These are phyloP conservation scores for Lobosporangium transversale DNA, from an alignment of 192 early-diverging fungal species.

Conservation along the genomic window DNA sequence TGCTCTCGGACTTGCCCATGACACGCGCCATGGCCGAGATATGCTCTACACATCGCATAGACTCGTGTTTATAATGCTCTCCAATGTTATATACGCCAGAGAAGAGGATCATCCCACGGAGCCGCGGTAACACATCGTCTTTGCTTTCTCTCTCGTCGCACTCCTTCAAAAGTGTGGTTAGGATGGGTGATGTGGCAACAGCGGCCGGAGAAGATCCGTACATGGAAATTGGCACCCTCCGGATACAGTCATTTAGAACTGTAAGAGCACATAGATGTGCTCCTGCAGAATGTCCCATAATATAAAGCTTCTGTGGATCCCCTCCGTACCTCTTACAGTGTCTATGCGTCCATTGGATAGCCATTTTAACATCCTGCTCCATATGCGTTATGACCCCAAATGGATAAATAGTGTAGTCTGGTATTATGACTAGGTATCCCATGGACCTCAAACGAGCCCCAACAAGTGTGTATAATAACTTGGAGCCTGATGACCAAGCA, in stretches of 20 bases:
- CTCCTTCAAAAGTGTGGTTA: constrained; percentile 10
- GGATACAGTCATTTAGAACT: constrained; percentile 47
- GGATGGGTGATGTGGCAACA: constrained; percentile 26
- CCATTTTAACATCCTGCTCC: constrained; percentile 57
- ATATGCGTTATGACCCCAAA: constrained; percentile 36
- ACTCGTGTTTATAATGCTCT: constrained; percentile 61
- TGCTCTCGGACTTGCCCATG: constrained; percentile 55
- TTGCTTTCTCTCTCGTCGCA: not conserved
- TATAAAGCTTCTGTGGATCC: constrained; percentile 49
- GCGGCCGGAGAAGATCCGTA: constrained; percentile 18
- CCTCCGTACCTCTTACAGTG: constrained; percentile 49
- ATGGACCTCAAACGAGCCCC: constrained; percentile 60
- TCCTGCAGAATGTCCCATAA: constrained; percentile 58
- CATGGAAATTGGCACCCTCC: constrained; percentile 15
- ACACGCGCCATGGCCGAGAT: constrained; percentile 66
- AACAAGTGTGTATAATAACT: constrained; percentile 57
- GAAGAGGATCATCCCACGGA: constrained; percentile 50
- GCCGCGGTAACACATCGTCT: constrained; percentile 28
- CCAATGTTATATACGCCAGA: constrained; percentile 63
- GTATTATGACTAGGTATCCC: constrained; percentile 65
- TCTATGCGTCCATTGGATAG: constrained; percentile 59
- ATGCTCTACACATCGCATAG: constrained; percentile 62
- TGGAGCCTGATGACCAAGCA: constrained; percentile 61
- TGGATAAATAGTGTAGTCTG: constrained; percentile 65
- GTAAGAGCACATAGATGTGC: constrained; percentile 53